These are phyloP conservation scores for Ganoderma leucocontextum DNA, from an alignment of 1,284 basidiomycete genomes.

Conservation along the genomic window DNA sequence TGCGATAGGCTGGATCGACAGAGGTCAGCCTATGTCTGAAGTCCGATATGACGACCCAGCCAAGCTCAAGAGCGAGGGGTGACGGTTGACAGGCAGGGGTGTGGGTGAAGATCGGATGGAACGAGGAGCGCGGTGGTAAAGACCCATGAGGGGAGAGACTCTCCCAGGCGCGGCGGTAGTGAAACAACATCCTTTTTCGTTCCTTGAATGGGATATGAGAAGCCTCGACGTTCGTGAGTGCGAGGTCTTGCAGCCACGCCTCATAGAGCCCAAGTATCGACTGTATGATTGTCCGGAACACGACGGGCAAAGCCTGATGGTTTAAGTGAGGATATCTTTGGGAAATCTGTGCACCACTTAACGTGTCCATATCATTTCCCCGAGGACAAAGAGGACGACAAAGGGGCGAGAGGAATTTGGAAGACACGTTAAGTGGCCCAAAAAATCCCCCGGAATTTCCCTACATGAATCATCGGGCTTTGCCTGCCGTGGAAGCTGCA, in stretches of 20 bases:
- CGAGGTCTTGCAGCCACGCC: not conserved
- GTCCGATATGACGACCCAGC: constrained; percentile 2
- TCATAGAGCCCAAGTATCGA: not conserved
- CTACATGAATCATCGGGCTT: too few species aligned
- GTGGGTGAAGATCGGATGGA: not conserved
- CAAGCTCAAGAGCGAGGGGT: not conserved
- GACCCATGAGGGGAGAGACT: not conserved
- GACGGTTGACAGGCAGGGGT: not conserved
- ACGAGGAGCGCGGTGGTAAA: not conserved
- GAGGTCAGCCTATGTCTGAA: not conserved
- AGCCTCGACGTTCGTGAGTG: not conserved
- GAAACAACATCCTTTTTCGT: constrained; percentile 5
- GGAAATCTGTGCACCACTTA: too few species aligned
- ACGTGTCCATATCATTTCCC: too few species aligned
- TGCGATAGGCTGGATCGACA: constrained; percentile 14
- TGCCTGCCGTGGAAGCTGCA: too few species aligned
- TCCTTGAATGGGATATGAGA: not conserved
- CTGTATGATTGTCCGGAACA: constrained; percentile 1
- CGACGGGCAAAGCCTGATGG: too few species aligned
- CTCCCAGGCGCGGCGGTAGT: constrained; percentile 13
- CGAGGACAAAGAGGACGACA: too few species aligned
- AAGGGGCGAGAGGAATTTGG: too few species aligned
- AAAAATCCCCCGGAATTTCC: too few species aligned
- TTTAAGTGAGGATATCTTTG: too few species aligned
- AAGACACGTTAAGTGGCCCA: too few species aligned